A percentile compares a stretch with the other conserved stretches of the same genome.
Conservation (phyloP, 768 basidiomycete genomes). For the Lentinula raphanica region DNA sequence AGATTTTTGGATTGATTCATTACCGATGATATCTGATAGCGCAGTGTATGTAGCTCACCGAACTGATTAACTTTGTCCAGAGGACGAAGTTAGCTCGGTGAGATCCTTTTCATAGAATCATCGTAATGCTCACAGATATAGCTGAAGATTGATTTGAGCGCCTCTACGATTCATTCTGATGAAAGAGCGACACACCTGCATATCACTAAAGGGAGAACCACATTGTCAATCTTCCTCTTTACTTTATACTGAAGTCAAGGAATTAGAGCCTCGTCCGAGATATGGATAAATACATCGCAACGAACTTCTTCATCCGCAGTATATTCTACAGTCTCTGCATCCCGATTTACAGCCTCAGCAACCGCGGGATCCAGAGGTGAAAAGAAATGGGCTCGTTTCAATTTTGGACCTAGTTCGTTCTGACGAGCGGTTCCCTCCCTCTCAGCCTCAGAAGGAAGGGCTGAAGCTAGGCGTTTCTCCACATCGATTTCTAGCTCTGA, state of each 20-base stretch:
- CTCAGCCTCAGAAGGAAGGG: neutral
- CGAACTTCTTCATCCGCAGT: constrained; percentile 46
- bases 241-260: constrained; percentile 22
- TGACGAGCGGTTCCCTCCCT: constrained; percentile 4
- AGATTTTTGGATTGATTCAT: neutral
- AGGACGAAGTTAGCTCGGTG: constrained; percentile 10
- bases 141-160: constrained; percentile 21
- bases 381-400: constrained; percentile 36
- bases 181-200: constrained; percentile 31
- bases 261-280: neutral
- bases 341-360: constrained; percentile 46
- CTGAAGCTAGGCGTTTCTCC: neutral
- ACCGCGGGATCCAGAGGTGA: constrained; percentile 37
- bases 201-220: constrained; percentile 45
- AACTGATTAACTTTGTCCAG: constrained; percentile 38
- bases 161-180: too few species aligned
- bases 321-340: constrained; percentile 44
- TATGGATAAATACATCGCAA: neutral
- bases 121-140: constrained; percentile 41
- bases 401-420: neutral
- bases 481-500: neutral
- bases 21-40: too few species aligned
- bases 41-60: constrained; percentile 22
- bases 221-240: constrained; percentile 45
- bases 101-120: too few species aligned